Base-by-base conservation (phyloP, 1,284 basidiomycete species). In the Ustilago trichophora region DNA sequence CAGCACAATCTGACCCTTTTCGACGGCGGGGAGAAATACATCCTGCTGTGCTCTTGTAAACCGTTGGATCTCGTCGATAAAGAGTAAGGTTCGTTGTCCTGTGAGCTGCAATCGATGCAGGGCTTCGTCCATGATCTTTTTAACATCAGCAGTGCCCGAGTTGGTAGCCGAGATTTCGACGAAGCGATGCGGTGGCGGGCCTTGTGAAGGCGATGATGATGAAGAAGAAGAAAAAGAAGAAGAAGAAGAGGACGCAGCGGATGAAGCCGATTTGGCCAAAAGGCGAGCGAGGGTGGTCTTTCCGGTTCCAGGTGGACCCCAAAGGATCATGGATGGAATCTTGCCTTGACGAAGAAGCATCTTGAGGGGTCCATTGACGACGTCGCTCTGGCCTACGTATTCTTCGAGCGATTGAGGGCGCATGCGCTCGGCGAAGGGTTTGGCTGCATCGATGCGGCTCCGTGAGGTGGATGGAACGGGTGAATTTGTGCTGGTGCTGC, bases 11-110 rank as follows among this genome's bases (percentile, higher is more conserved):
- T 68, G 54, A 6, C 78, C 63, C 42, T 53, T 55, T 18, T 62
- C 64, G n/a, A 66, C 59, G 19, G 60, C 51, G 29, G 75, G 52
- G 51, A 58, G 41, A 19, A 73, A 72, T 5, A 50, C 50, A 52
- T 89, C 90, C 82, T 91, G 92, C 77, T 93, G 91, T 3, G 89
- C 85, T 72, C 88, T 90, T 73, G 88, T 91, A 77, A 93, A 84
- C n/a, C 82, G 77, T 82, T 95, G 92, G 6, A 95, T 88, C 82
- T 95, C 92, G 75, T 95, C 93, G 59, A 92, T 82, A 76, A 92
- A 92, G 4, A 92, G 78, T 18, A 91, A 82, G 0, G 90, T 91
- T 49, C 86, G 85, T 65, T 88, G 85, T 46, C 90, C 90, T 0
- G 88, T 88, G 37, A 93, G 81, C 41, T 85, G 84, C 43, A 93